phyloP scores from a whole-genome alignment of 2,329 filamentous ascomycete species.

The Bertia moriformis region DNA sequence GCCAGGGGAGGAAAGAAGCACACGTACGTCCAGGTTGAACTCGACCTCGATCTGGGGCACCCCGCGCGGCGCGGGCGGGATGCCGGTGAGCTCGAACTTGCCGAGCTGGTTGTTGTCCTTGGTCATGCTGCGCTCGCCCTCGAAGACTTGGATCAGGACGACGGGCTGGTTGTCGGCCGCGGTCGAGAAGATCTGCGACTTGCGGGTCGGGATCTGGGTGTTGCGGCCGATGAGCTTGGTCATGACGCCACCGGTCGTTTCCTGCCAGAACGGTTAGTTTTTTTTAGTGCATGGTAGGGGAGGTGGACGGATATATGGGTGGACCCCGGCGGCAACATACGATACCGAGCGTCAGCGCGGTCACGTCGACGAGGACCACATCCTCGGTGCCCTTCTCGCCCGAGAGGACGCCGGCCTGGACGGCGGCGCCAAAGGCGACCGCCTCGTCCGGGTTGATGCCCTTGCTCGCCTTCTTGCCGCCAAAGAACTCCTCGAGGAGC shows the following conservation, averaged over 20 bases:
- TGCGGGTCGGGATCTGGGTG: constrained; percentile 31
- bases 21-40: constrained; percentile 8
- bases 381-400: constrained; percentile 44
- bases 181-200: constrained; percentile 53
- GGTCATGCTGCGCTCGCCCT: constrained; percentile 59
- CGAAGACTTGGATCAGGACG: constrained; percentile 51
- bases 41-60: constrained; percentile 5
- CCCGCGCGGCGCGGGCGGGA: constrained; percentile 28
- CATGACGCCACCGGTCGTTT: constrained; percentile 57
- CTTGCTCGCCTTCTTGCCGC: constrained; percentile 65
- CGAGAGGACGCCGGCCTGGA: constrained; percentile 62
- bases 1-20: constrained; percentile 2
- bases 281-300: too few species aligned
- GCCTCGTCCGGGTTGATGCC: constrained; percentile 70
- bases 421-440: constrained; percentile 63
- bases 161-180: constrained; percentile 35
- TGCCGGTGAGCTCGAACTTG: constrained; percentile 51
- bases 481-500: constrained; percentile 64
- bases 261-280: constrained; percentile 2
- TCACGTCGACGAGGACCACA: constrained; percentile 60
- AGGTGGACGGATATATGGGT: too few species aligned
- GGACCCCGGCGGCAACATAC: too few species aligned
- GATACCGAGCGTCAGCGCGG: constrained; percentile 60
- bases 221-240: constrained; percentile 15
- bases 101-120: constrained; percentile 57